Percentiles rank a stretch among this genome's conserved stretches.
Conservation (phyloP, 2,329 filamentous ascomycete genomes). For the Berkeleyomyces basicola region DNA sequence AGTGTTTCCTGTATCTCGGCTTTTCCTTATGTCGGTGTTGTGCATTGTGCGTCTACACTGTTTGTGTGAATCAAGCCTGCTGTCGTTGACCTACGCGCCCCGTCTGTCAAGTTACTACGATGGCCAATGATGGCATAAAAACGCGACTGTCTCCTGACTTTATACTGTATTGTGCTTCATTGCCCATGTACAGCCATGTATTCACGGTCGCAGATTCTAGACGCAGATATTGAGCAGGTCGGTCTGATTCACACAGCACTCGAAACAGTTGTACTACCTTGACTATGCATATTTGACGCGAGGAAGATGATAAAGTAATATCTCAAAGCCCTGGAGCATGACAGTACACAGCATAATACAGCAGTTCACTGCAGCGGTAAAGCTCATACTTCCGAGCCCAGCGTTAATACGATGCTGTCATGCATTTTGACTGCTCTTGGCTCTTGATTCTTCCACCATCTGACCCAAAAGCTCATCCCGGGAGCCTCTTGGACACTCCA, state of each 20-base stretch:
- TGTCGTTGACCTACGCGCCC: not conserved
- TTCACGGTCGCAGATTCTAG: not conserved
- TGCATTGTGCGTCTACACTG: not conserved
- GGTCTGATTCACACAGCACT: not conserved
- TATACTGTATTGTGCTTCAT: too few species aligned
- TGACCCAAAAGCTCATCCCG: not conserved
- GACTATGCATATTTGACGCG: not conserved
- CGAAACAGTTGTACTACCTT: not conserved
- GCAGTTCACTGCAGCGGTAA: not conserved
- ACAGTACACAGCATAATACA: not conserved
- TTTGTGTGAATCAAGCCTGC: not conserved
- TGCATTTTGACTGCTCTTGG: not conserved
- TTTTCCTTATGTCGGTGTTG: not conserved
- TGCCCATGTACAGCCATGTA: too few species aligned
- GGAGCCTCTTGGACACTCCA: not conserved
- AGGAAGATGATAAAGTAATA: not conserved
- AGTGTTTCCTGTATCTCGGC: not conserved
- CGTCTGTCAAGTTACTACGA: not conserved
- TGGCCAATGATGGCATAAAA: not conserved
- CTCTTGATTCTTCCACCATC: not conserved
- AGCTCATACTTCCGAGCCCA: not conserved
- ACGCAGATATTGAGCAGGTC: not conserved
- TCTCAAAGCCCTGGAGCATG: not conserved
- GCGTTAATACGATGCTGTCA: not conserved
- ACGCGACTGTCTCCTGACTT: too few species aligned